Evolutionary conservation across 805 yeast species (phyloP).

Genomic region (Cyberlindnera meyerae): DNA sequence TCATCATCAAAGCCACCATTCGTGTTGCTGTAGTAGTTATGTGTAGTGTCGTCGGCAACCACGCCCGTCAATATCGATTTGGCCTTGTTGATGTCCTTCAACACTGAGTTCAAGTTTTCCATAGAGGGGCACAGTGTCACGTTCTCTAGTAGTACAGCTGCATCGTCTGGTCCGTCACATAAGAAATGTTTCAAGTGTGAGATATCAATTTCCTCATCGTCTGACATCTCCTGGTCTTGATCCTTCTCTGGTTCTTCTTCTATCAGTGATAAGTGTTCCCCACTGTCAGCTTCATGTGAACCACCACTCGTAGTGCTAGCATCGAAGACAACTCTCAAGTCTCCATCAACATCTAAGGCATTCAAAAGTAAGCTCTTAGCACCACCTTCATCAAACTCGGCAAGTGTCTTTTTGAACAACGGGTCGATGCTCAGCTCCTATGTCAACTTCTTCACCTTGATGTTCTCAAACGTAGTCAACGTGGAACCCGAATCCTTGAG

Average conservation of each 20-base stretch:
- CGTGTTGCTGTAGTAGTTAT: constrained; percentile 1
- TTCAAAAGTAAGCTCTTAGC: constrained; percentile 65
- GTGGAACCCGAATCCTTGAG: constrained; percentile 35
- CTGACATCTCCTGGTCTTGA: background rate
- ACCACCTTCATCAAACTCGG: constrained; percentile 82
- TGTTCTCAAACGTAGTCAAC: constrained; percentile 44
- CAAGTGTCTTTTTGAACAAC: constrained; percentile 64
- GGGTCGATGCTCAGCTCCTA: constrained; percentile 67
- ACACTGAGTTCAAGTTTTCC: constrained; percentile 38
- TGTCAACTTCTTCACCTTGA: constrained; percentile 54
- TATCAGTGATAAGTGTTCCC: background rate
- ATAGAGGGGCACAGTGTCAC: constrained; percentile 67
- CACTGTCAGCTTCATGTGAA: constrained; percentile 6
- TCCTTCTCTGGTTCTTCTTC: constrained; percentile 3
- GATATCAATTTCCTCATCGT: constrained; percentile 26
- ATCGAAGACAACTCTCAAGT: constrained; percentile 61
- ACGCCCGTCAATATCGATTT: constrained; percentile 22
- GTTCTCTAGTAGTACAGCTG: constrained; percentile 24
- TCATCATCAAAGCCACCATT: background rate
- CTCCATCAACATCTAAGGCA: constrained; percentile 48
- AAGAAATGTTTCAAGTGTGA: constrained; percentile 22
- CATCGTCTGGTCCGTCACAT: constrained; percentile 20
- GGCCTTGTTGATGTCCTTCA: constrained; percentile 34
- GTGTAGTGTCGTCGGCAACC: constrained; percentile 4
- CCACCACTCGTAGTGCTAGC: constrained; percentile 34